Evolutionary conservation across 306 rosid species (phyloP), one percentile per base, ranked within the genome.

Genomic region (Astragalus glycyphyllos): DNA sequence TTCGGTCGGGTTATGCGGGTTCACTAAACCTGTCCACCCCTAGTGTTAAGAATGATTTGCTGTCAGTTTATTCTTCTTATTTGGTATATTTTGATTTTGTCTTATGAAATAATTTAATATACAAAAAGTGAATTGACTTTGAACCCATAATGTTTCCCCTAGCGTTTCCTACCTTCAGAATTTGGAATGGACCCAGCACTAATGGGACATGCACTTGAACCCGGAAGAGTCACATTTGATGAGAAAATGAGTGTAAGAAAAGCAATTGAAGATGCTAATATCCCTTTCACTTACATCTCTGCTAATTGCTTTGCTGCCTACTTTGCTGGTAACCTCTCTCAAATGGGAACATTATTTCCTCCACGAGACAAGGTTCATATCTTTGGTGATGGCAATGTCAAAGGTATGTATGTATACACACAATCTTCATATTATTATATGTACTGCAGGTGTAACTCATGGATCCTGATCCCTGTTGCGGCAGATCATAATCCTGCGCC

Each of bases 91-190:
- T n/a, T n/a, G n/a, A n/a, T n/a, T n/a, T n/a, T n/a, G n/a, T n/a
- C n/a, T n/a, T n/a, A n/a, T n/a, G n/a, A n/a, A n/a, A n/a, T n/a
- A 26, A 26, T 26, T 26, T 26, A 1, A 26, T 26, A 26, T 26
- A 26, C 31, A 26, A 26, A 26, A 26, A 26, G 31, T 26, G 31
- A 26, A 2, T 26, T 26, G 31, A 26, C 31, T 26, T 26, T 26
- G 31, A 26, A 26, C 31, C 31, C 51, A n/a, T 46, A 5, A n/a
- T 12, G 12, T 5, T 11, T 26, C 3, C 20, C 8, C 1, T 12
- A 92, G 98, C 95, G 98, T 66, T 93, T 90, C 57, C 48, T 93
- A 34, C 98, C 98, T 12, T 93, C 98, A 11, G 98, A 93, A 65
- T 93, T 90, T 20, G 98, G 98, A 1, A 69, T 88, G 31, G 98